Base-by-base conservation (phyloP, 2,329 filamentous ascomycete genomes). In the Chrysosphaeria jannelii region DNA sequence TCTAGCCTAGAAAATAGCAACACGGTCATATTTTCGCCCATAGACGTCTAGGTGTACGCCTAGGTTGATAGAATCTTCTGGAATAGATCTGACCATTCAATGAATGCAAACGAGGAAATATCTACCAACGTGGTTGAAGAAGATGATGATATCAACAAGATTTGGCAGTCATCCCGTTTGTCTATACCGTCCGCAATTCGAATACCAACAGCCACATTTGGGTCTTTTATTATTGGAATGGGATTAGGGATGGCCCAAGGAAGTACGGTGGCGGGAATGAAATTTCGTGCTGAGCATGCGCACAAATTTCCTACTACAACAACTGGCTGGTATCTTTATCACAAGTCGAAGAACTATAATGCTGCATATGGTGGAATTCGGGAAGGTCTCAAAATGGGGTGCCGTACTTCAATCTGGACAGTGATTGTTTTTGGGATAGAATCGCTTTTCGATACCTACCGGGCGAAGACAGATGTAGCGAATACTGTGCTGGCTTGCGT, bases 301-400 rank as follows among this genome's bases (percentile, higher is more conserved):
- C 85, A 97, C 51, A 72, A 81, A 33, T 63, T 91, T 30, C 85
- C 85, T 11, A 65, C 61, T 4, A 67, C 67, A 1, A 66, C 74
- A 13, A 62, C 66, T 3, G 81, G 78, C 10, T 97, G 85, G 85
- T 97, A 81, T 40, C 59, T 93, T n/a, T 97, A 97, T 44, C 81
- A 93, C 51, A 91, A 91, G 47, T 75, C 65, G 40, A 93, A 93
- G 45, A 93, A 90, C 45, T 93, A 97, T 48, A 64, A 76, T 36
- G 58, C 70, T 24, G 66, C 74, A 35, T 56, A 70, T 12, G 72
- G 70, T 5, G 81, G 71, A 1, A 48, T 88, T 10, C 61, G 61
- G 24, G 76, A 89, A 36, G 85, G 76, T 0, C 35, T 75, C 23
- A 64, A 57, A 32, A 74, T 85, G 54, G 78, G 70, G 2, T 40